Evolutionary conservation across 306 rosid species (phyloP), one percentile per base, ranked within the genome.

Genomic region (Pyrus betulifolia): DNA sequence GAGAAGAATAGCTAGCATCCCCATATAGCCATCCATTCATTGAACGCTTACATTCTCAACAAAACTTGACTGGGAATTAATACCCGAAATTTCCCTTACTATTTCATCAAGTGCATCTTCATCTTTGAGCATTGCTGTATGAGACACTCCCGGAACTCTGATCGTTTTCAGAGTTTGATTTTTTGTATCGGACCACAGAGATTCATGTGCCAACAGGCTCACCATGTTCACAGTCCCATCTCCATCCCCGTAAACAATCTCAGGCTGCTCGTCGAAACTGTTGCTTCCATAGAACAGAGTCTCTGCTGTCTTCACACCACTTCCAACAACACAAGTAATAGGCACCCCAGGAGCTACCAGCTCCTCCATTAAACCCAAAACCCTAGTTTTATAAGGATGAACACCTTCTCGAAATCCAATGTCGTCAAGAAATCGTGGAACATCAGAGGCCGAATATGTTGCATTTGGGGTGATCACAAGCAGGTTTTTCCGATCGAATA

Each of bases 211-310:
- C 76, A 87, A 45, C 85, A 90, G 80, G 88, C 96, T 95, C 75
- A 49, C 82, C 96, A 83, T 74, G 74, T 91, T 95, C 85, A 92
- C 97, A 15, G 97, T 92, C 74, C 97, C 97, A 75, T 92, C 99
- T 52, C 99, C 99, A 70, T 95, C 93, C 64, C 96, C 97, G 55
- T 86, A 87, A 1, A 54, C 69, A 45, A 87, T 61, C 74, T 92
- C 86, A 0, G 99, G 97, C 0, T 44, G 83, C 65, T 89, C 86
- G 61, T 92, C 97, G 40, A 92, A 95, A 70, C 91, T 87, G 21
- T 81, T 78, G 3, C 57, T 59, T 65, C 80, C 76, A 40, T 92
- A 91, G 11, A 79, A 74, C 92, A 95, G 72, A 60, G 80, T 86
- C 86, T 90, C 91, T 11, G 86, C 79, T 17, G 97, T 92, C 70